Evolutionary conservation across 2,329 filamentous ascomycete species (phyloP).

Genomic region (Raffaelea deltoideospora): DNA sequence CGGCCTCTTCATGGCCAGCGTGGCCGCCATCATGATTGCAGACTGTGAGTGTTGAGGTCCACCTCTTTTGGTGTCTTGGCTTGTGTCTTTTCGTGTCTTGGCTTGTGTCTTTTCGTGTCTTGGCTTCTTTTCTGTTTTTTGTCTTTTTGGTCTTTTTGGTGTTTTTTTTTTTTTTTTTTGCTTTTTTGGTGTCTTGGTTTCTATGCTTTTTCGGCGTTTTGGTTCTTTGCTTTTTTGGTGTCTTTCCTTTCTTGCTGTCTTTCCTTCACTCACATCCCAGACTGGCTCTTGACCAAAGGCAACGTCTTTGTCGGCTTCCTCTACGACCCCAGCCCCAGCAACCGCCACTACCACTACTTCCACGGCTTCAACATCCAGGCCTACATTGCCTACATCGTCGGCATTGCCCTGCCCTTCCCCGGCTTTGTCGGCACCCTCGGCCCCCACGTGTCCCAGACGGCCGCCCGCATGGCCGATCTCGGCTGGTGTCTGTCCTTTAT

Average conservation of each 20-base stretch:
- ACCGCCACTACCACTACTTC: constrained; percentile 18
- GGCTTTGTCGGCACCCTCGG: constrained; percentile 19
- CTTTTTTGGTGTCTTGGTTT: background rate
- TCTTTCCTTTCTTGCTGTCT: background rate
- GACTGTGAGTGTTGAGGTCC: constrained; percentile 10
- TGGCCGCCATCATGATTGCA: constrained; percentile 9
- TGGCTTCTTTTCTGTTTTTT: background rate
- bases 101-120: too few relatives aligned
- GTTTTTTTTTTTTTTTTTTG: background rate
- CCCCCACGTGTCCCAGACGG: constrained; percentile 14
- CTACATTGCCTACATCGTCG: constrained; percentile 18
- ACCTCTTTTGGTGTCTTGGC: background rate
- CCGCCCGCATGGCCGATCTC: constrained; percentile 15
- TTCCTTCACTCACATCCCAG: constrained; percentile 2
- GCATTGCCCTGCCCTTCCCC: constrained; percentile 19
- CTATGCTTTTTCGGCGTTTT: background rate
- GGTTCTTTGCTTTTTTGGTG: too few relatives aligned
- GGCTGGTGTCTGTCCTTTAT: constrained; percentile 20
- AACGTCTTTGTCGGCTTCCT: constrained; percentile 19
- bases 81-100: background rate
- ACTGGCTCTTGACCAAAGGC: constrained; percentile 20
- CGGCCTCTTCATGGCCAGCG: constrained; percentile 11
- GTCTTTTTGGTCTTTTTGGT: background rate
- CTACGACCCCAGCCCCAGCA: constrained; percentile 15
- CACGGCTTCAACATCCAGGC: constrained; percentile 20